Evolutionary conservation across 495 filamentous ascomycete species (phyloP), one percentile per base, ranked within the genome.

Genomic region (Talaromyces ruber): DNA sequence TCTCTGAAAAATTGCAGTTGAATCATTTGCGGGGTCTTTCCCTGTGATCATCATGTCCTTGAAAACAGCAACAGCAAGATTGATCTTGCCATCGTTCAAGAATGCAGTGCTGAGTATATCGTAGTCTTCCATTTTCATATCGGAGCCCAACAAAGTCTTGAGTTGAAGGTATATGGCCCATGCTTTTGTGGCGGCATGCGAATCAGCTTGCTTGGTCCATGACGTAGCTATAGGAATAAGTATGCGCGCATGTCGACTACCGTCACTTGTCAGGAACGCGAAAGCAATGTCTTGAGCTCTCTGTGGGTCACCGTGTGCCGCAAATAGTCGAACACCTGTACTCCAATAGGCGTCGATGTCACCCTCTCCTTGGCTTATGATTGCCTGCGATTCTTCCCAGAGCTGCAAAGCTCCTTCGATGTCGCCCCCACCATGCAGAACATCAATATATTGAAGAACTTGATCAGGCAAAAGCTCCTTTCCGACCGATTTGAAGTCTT

Each of bases 41-140:
- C 81, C 81, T 0, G 82, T 84, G 47, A 88, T 83, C 88, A 92
- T 91, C 89, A 92, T 90, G 69, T 93, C 90, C 59, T 87, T 88
- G 75, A 93, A 93, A 1, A 86, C 82, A 51, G 86, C 83, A 60
- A 92, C 78, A 1, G 85, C 89, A 34, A 86, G 74, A 66, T 90
- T 84, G 11, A 81, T 73, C 52, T 79, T 71, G 54, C 82, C 80
- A 7, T 81, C 77, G 5, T 80, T 75, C 8, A 93, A 74, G 64
- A 92, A 86, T 39, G 78, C 76, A 43, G 83, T 81, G 57, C 82
- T 84, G 24, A 93, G 71, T 32, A 76, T 74, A 70, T 92, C 90
- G 66, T 91, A 93, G 69, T 93, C 89, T 22, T 85, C 76, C 76
- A 91, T 87, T 7, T 75, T 84, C 74, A 93, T 89, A 12, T 79